phyloP scores from a whole-genome alignment of 306 rosid genomes.

The Cajanus cajan region DNA sequence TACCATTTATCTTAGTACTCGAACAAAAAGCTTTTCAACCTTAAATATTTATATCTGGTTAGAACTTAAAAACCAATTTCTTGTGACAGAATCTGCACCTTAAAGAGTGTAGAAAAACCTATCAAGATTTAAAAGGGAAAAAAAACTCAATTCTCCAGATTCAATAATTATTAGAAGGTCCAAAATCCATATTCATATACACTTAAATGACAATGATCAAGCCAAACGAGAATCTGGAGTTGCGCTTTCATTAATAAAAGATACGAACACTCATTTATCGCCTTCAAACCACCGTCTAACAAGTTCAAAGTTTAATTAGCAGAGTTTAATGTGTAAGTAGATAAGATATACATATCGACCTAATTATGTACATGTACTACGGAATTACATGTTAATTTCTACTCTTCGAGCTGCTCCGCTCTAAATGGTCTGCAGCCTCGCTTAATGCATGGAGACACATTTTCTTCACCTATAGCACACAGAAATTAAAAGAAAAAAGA shows the following conservation, averaged over 20 bases:
- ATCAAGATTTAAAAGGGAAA: no score
- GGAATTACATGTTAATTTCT: background rate
- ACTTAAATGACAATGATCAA: background rate
- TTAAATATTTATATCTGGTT: no score
- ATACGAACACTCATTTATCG: background rate
- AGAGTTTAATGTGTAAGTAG: background rate
- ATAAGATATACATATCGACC: background rate
- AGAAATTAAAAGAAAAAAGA: background rate
- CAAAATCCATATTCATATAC: background rate
- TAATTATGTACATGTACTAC: background rate
- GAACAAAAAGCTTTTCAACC: no score
- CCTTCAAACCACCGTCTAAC: background rate
- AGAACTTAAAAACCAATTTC: no score
- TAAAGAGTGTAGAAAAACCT: no score
- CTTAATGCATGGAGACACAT: slow-evolving; percentile 22
- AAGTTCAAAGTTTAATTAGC: background rate
- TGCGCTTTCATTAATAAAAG: background rate
- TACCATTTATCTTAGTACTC: no score
- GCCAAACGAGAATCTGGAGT: background rate
- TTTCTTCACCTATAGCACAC: slow-evolving; percentile 23
- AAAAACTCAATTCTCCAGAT: no score
- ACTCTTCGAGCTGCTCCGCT: background rate
- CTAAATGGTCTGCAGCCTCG: slow-evolving; percentile 16
- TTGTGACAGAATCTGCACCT: no score
- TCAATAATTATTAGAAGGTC: no score